Percentiles rank a stretch among this genome's conserved stretches.
These are phyloP conservation scores for Melampsora americana DNA, from an alignment of 1,284 basidiomycete genomes.

Conservation along the genomic window DNA sequence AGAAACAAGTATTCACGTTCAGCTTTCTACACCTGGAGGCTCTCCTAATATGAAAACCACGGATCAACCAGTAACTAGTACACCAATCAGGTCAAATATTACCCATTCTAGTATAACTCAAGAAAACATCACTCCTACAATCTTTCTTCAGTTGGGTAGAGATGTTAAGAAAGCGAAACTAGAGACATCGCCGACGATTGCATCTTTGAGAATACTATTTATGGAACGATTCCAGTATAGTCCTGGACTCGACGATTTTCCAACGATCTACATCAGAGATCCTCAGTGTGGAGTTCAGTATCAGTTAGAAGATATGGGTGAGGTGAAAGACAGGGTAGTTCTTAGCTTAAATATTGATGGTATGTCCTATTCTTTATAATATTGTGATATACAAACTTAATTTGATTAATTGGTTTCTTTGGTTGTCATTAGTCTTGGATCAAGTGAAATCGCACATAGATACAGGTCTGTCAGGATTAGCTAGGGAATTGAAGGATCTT, in stretches of 20 bases:
- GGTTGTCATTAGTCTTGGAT: slow-evolving; percentile 70
- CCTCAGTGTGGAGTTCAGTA: slow-evolving; percentile 86
- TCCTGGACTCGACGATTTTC: slow-evolving; percentile 82
- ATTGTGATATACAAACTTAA: background rate
- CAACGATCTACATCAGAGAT: slow-evolving; percentile 91
- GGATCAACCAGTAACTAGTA: slow-evolving; percentile 44
- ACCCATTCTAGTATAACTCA: slow-evolving; percentile 23
- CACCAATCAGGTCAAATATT: slow-evolving; percentile 30
- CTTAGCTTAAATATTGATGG: slow-evolving; percentile 93
- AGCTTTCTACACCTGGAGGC: slow-evolving; percentile 53
- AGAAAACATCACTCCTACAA: slow-evolving; percentile 56
- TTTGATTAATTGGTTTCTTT: background rate
- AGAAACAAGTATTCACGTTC: slow-evolving; percentile 21
- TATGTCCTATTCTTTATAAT: slow-evolving; percentile 58
- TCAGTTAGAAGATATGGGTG: slow-evolving; percentile 91
- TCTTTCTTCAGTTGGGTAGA: slow-evolving; percentile 85
- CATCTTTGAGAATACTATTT: slow-evolving; percentile 77
- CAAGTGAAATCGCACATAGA: slow-evolving; percentile 99
- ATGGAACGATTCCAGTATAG: slow-evolving; percentile 94
- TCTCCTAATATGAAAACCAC: slow-evolving; percentile 61
- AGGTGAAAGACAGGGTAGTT: slow-evolving; percentile 80
- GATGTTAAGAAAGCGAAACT: slow-evolving; percentile 84
- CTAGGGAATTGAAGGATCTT: slow-evolving; percentile 87
- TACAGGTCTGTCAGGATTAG: slow-evolving; percentile 74
- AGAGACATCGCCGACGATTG: slow-evolving; percentile 64